Evolutionary conservation across 495 filamentous ascomycete genomes (phyloP), one percentile per base, ranked within the genome.

Genomic region (Hamigera avellanea): DNA sequence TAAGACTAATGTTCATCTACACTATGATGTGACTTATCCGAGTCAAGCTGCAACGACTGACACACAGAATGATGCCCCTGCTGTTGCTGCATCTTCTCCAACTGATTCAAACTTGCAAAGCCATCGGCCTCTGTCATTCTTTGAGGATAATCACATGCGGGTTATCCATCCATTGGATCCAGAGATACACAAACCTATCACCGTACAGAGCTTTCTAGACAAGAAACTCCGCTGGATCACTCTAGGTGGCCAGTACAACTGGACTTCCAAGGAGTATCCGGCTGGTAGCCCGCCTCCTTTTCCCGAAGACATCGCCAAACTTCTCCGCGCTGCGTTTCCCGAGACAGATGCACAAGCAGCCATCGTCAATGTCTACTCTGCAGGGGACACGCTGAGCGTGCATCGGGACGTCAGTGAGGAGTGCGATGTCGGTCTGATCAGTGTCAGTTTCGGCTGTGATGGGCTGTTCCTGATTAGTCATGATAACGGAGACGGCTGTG

Each of bases 161-260:
- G 28, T 45, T 8, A 56, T 78, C n/a, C 37, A 44, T 3, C 83
- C 88, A 2, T 78, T 80, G 35, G 74, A 88, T 51, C 63, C 78
- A 0, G 35, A 45, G 1, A 52, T 78, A 3, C 86, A 95, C 59
- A 80, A 76, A 29, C 68, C 81, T 2, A 57, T 95, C 6, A 64
- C 72, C 10, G 62, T 84, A 32, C 63, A 70, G 23, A 73, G 70
- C 39, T 67, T 81, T 28, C 63, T 95, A 2, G 66, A 77, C 23
- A 80, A 78, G 42, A 88, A 83, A 40, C 72, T 95, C 6, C 83
- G 86, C 31, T 95, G 89, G 91, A 72, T 93, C 10, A 95, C 89
- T 5, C 69, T 96, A 8, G 91, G 89, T 18, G 86, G 84, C 0
- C 87, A 95, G 49, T 94, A 96, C 58, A 81, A 96, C 57, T 95